Percentiles rank a stretch among this genome's conserved stretches.
Evolutionary conservation across 148 eudicot species (phyloP).

Genomic region (Camellia sinensis): DNA sequence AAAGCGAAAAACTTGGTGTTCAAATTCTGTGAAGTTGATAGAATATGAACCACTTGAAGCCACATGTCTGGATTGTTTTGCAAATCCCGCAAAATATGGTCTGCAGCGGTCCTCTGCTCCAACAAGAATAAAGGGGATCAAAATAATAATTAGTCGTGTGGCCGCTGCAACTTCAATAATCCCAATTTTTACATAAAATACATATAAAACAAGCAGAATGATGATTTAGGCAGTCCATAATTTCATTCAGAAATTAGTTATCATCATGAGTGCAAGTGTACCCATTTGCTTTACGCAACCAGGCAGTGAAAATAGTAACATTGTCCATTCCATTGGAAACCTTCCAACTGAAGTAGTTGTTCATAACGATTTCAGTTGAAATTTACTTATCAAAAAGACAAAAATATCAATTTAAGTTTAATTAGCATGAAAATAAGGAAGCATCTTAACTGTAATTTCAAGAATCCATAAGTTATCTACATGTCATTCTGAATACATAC

Average conservation of each 20-base stretch:
- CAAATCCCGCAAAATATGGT: slow-evolving; percentile 83
- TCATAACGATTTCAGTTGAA: too few relatives aligned
- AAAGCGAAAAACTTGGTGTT: slow-evolving; percentile 92
- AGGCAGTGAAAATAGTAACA: too few relatives aligned
- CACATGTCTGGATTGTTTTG: slow-evolving; percentile 95
- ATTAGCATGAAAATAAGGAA: too few relatives aligned
- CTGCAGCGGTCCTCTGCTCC: slow-evolving; percentile 88
- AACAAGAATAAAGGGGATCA: slow-evolving; percentile 10
- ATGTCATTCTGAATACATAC: too few relatives aligned
- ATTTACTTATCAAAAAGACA: too few relatives aligned
- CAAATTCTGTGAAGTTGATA: slow-evolving; percentile 73
- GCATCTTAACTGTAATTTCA: too few relatives aligned
- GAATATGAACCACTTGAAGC: slow-evolving; percentile 99
- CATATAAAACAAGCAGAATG: neutral
- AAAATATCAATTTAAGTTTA: too few relatives aligned
- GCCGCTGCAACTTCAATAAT: neutral
- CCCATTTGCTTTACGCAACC: neutral
- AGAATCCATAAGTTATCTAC: too few relatives aligned
- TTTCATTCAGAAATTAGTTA: neutral
- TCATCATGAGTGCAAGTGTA: neutral
- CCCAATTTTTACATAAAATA: neutral
- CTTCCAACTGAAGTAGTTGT: too few relatives aligned
- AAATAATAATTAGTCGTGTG: neutral
- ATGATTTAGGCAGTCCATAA: neutral
- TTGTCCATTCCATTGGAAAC: too few relatives aligned